Percentiles rank a stretch among this genome's conserved stretches.
These are phyloP conservation scores for Fusarium acutatum DNA, from an alignment of 2,329 filamentous ascomycete species.

Conservation along the genomic window DNA sequence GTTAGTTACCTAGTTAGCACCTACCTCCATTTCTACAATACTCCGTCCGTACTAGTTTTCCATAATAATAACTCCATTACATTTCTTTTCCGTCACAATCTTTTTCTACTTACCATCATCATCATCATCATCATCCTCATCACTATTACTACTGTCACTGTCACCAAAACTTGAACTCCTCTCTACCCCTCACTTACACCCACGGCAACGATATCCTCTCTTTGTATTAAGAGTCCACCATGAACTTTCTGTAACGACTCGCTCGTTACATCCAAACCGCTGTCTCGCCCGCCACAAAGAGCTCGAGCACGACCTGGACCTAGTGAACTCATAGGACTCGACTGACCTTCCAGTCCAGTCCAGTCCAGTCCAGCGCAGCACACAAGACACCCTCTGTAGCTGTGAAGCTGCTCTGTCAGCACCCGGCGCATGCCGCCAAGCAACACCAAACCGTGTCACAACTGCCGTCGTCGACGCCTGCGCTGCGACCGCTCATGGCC, in stretches of 20 bases:
- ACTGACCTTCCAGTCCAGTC: neutral
- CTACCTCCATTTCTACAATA: conserved; percentile 14
- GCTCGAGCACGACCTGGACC: conserved; percentile 31
- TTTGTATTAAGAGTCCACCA: conserved; percentile 27
- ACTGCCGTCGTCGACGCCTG: conserved; percentile 67
- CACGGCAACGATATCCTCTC: conserved; percentile 3
- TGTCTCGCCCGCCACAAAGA: conserved; percentile 27
- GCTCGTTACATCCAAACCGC: conserved; percentile 33
- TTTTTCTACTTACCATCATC: conserved; percentile 17
- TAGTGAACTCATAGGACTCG: conserved; percentile 19
- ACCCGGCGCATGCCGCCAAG: conserved; percentile 47
- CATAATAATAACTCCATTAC: conserved; percentile 12
- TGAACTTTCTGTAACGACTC: conserved; percentile 34
- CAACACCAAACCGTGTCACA: conserved; percentile 63
- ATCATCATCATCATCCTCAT: neutral
- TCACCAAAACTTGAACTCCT: neutral
- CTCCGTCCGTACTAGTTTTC: conserved; percentile 6
- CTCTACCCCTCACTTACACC: conserved; percentile 3
- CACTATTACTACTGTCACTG: neutral
- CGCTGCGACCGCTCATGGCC: conserved; percentile 70
- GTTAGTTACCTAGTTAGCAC: conserved; percentile 16
- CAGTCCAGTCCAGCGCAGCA: conserved; percentile 1
- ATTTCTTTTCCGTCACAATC: conserved; percentile 14
- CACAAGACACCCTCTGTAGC: conserved; percentile 11
- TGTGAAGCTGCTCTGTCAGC: conserved; percentile 39